Conservation (phyloP, 108 stramenopile genomes). For the Nitzschia sp. region DNA sequence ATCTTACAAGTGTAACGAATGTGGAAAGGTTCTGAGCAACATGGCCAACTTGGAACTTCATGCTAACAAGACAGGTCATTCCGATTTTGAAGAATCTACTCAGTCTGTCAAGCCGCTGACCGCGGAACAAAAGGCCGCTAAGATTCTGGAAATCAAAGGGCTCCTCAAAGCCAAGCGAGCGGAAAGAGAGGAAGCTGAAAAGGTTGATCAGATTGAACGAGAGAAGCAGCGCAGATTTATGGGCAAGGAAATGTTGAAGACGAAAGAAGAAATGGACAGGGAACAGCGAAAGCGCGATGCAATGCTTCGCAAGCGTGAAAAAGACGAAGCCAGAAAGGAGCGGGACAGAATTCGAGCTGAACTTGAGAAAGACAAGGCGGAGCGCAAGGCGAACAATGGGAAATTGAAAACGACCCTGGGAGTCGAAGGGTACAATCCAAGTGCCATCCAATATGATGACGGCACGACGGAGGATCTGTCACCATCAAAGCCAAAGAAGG, state of each 20-base stretch:
- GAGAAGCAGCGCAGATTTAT: constrained; percentile 85
- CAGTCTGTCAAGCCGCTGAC: constrained; percentile 72
- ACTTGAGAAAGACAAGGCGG: constrained; percentile 89
- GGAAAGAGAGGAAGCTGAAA: constrained; percentile 86
- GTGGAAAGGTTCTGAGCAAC: constrained; percentile 77
- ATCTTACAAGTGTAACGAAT: constrained; percentile 90
- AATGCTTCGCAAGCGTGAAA: constrained; percentile 63
- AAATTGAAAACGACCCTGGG: constrained; percentile 82
- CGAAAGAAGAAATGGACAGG: constrained; percentile 84
- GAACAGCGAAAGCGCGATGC: constrained; percentile 84
- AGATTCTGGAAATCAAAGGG: constrained; percentile 87
- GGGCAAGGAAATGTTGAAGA: constrained; percentile 82
- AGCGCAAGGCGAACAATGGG: constrained; percentile 85
- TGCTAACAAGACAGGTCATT: constrained; percentile 89
- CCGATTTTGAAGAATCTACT: constrained; percentile 90
- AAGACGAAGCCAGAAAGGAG: constrained; percentile 71
- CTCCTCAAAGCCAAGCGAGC: constrained; percentile 75
- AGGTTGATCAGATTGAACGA: constrained; percentile 80
- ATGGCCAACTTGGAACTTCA: constrained; percentile 90
- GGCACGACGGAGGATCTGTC: constrained; percentile 38
- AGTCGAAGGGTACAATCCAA: constrained; percentile 93
- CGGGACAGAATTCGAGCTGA: constrained; percentile 89
- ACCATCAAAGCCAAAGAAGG: constrained; percentile 49
- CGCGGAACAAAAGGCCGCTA: constrained; percentile 90
- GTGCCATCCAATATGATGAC: constrained; percentile 84